These are phyloP conservation scores for Colletotrichum sidae DNA, from an alignment of 2,329 filamentous ascomycete species.

Conservation along the genomic window DNA sequence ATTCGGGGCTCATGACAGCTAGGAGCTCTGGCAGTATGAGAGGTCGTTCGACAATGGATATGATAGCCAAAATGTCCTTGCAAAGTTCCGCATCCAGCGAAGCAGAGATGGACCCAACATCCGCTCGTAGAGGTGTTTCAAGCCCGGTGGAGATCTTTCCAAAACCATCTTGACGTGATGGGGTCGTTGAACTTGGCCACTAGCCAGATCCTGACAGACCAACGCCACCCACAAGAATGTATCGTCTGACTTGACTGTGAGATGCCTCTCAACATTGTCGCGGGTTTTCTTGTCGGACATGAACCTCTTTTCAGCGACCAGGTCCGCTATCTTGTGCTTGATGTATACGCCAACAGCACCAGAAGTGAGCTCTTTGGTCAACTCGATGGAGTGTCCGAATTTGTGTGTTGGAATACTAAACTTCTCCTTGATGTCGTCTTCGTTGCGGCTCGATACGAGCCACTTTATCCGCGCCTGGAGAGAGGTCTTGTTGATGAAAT, in stretches of 20 bases:
- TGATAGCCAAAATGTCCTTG: conserved; percentile 47
- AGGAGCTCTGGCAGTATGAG: conserved; percentile 46
- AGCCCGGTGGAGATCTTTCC: conserved; percentile 45
- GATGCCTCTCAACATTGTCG: conserved; percentile 30
- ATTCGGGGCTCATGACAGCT: conserved; percentile 38
- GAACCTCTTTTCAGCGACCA: conserved; percentile 37
- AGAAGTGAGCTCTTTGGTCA: conserved; percentile 48
- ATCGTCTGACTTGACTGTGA: conserved; percentile 48
- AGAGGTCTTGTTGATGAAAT: conserved; percentile 43
- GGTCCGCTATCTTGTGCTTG: conserved; percentile 43
- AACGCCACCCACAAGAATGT: conserved; percentile 54
- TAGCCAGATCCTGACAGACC: conserved; percentile 37
- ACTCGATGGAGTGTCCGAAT: conserved; percentile 47
- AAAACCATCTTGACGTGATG: not conserved
- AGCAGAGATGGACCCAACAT: conserved; percentile 50
- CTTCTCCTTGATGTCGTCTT: conserved; percentile 47
- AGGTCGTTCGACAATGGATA: conserved; percentile 48
- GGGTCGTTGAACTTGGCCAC: conserved; percentile 14
- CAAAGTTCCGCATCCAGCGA: conserved; percentile 46
- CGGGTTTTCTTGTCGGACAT: conserved; percentile 16
- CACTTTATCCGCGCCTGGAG: conserved; percentile 49
- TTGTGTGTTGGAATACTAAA: conserved; percentile 41
- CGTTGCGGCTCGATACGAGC: conserved; percentile 58
- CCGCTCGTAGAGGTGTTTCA: conserved; percentile 50
- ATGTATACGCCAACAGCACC: conserved; percentile 50